Percentiles rank a stretch among this genome's conserved stretches.
Evolutionary conservation across 176 grass and related monocot species (phyloP).

Genomic region (Bonia amplexicaulis): DNA sequence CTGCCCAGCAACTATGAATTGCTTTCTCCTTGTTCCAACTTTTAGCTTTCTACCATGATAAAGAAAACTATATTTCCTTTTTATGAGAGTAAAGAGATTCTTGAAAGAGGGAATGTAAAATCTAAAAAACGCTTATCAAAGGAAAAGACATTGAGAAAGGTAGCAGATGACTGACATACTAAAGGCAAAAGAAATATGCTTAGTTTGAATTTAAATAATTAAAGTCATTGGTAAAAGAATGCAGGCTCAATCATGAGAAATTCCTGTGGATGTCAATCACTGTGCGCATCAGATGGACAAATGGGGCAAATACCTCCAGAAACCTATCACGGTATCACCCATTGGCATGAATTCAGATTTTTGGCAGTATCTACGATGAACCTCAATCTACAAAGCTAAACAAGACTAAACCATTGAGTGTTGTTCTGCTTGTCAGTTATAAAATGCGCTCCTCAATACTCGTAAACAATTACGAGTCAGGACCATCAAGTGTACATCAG

Average conservation of each 20-base stretch:
- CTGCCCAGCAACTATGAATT: slow-evolving; percentile 19
- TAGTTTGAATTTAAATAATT: slow-evolving; percentile 15
- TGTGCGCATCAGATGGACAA: slow-evolving; percentile 12
- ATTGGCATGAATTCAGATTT: slow-evolving; percentile 23
- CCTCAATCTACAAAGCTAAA: slow-evolving; percentile 7
- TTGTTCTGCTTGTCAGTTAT: background rate
- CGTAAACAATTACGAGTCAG: background rate
- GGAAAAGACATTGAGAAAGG: slow-evolving; percentile 33
- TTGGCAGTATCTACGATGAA: background rate
- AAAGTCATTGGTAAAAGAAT: slow-evolving; percentile 5
- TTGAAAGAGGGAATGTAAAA: slow-evolving; percentile 40
- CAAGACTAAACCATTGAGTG: background rate
- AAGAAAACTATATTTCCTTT: background rate
- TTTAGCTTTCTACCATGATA: slow-evolving; percentile 18
- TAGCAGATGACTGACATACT: slow-evolving; percentile 24
- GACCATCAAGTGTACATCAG: background rate
- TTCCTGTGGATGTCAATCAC: slow-evolving; percentile 1
- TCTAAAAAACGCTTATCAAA: slow-evolving; percentile 31
- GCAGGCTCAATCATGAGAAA: slow-evolving; percentile 28
- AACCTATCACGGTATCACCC: background rate
- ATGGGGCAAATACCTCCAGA: background rate
- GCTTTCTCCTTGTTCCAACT: background rate
- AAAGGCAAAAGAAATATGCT: slow-evolving; percentile 40
- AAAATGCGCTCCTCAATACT: slow-evolving; percentile 7
- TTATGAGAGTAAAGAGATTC: slow-evolving; percentile 8